Evolutionary conservation across 768 basidiomycete species (phyloP).

Genomic region (Boletus eberwhitei): DNA sequence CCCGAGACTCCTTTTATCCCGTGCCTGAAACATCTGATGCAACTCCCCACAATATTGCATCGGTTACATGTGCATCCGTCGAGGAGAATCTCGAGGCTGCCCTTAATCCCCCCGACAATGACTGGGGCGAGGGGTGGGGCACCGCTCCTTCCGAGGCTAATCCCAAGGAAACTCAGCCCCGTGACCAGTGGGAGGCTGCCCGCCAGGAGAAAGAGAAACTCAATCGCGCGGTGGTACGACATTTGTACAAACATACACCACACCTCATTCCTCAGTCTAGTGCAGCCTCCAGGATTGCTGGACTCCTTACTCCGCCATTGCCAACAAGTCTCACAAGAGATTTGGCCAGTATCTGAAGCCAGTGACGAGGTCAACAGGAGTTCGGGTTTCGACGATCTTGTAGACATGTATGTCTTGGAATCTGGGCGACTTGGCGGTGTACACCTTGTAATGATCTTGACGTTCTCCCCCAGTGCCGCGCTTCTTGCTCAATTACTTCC

Average conservation of each 20-base stretch:
- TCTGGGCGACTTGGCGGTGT: background rate
- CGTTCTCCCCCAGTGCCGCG: conserved; percentile 34
- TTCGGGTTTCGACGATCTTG: conserved; percentile 46
- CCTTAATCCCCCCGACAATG: conserved; percentile 8
- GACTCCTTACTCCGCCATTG: conserved; percentile 53
- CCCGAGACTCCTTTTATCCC: background rate
- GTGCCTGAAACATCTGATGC: conserved; percentile 30
- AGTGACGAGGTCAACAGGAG: conserved; percentile 35
- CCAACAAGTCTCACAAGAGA: conserved; percentile 45
- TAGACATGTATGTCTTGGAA: conserved; percentile 52
- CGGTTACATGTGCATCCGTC: background rate
- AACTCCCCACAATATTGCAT: conserved; percentile 41
- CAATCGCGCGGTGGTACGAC: conserved; percentile 62
- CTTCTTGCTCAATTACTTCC: conserved; percentile 47
- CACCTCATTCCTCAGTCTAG: conserved; percentile 17
- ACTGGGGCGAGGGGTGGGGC: conserved; percentile 45
- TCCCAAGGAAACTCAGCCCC: conserved; percentile 22
- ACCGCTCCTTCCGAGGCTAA: conserved; percentile 14
- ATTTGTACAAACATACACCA: conserved; percentile 11
- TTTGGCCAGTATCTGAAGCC: conserved; percentile 45
- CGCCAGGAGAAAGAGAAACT: conserved; percentile 53
- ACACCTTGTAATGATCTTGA: conserved; percentile 6
- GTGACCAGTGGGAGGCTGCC: conserved; percentile 70
- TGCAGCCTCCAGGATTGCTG: conserved; percentile 68
- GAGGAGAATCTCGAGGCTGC: background rate